These are phyloP conservation scores for Pythium chondricola DNA, from an alignment of 352 stramenopile species.

Conservation along the genomic window DNA sequence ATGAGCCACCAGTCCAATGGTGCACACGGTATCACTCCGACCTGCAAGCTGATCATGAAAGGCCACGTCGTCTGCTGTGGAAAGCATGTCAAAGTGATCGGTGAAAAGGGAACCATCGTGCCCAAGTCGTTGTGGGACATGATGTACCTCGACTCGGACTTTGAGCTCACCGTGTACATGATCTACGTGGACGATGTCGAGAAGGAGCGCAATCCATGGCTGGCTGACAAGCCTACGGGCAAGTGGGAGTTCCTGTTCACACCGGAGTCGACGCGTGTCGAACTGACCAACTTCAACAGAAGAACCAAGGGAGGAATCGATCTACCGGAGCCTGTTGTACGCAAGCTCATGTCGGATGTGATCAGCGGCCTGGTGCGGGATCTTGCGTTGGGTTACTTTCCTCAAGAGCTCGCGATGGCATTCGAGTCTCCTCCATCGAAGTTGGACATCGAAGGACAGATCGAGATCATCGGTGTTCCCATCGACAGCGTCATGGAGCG, in stretches of 20 bases:
- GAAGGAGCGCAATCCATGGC: conserved; percentile 21
- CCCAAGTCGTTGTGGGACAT: conserved; percentile 74
- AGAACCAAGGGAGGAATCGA: conserved; percentile 64
- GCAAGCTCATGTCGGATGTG: conserved; percentile 64
- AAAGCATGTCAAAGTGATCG: conserved; percentile 73
- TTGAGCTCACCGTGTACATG: conserved; percentile 44
- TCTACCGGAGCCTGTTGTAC: conserved; percentile 58
- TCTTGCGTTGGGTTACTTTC: conserved; percentile 57
- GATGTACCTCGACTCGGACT: conserved; percentile 73
- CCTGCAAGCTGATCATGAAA: conserved; percentile 52
- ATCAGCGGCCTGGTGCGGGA: conserved; percentile 57
- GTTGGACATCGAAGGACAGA: conserved; percentile 48
- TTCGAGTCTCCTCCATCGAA: conserved; percentile 52
- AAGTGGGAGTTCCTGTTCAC: conserved; percentile 60
- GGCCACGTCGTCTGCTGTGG: conserved; percentile 59
- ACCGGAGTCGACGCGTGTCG: conserved; percentile 49
- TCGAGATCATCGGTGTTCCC: conserved; percentile 40
- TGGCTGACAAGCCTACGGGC: conserved; percentile 25
- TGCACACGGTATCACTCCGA: conserved; percentile 54
- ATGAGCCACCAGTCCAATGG: conserved; percentile 70
- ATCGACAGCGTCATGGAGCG: conserved; percentile 63
- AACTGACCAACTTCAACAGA: conserved; percentile 60
- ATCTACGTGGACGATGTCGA: conserved; percentile 60
- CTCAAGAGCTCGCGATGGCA: conserved; percentile 44
- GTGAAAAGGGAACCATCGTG: conserved; percentile 68